Base-by-base conservation (phyloP, 805 yeast genomes). In the Lipomyces lipofer region DNA sequence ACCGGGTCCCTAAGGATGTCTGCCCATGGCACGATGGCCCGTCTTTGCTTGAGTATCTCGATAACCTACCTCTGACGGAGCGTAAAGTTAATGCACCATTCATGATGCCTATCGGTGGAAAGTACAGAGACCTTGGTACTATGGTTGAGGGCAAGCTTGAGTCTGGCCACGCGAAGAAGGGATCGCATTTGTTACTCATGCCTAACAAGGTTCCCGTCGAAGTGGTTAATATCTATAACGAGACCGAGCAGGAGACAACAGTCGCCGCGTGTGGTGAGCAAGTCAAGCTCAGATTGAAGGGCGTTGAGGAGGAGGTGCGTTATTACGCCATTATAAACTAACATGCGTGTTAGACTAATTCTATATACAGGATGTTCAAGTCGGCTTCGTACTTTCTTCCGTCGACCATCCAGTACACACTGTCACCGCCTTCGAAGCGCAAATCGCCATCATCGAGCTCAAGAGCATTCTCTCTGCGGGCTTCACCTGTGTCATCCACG, bases 71-170 rank as follows among this genome's bases (percentile, higher is more conserved):
- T 63, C 82, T 88, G 47, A 82, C 85, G 63, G 83, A 87, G 74
- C 88, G 99, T 75, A 88, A 84, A 68, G 77, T 89, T 67, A 88
- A 87, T 68, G 97, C 92, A 45, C 97, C 99, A 64, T 94, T 94
- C 78, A 91, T 94, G 98, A 78, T 94, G 66, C 99, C 99, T 56
- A 80, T 94, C 64, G 81, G 95, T 25, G 88, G 94, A 65, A 94
- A 94, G 75, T 86, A 90, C 87, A 91, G 88, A 73, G 99, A 94
- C 71, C 77, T 94, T 77, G 99, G 99, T 73, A 90, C 98, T 48
- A 83, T 94, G 62, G 94, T 94, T 50, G 99, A 94, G 75, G 99
- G 99, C 73, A 94, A 94, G 78, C 87, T 94, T 69, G 99, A 91
- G 77, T 84, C 95, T 53, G 99, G 99, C 47, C 90, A 86, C 67